phyloP scores from a whole-genome alignment of 2,329 filamentous ascomycete species.

The Sordariomycetes sp. region DNA sequence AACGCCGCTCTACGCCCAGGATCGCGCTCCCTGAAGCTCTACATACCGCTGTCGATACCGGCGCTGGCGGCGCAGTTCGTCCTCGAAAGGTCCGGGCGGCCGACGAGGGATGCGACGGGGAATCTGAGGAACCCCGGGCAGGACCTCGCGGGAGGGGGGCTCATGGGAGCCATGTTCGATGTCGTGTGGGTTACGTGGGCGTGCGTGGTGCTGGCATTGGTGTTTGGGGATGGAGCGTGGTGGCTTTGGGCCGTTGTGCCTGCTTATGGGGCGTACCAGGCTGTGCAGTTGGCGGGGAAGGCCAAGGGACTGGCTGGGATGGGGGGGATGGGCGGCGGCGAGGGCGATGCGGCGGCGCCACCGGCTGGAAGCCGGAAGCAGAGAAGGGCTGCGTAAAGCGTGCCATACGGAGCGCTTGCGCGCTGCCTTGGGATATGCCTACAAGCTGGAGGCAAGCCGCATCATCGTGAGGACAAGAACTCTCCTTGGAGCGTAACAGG shows the following conservation, averaged over 20 bases:
- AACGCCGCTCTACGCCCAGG: slow-evolving; percentile 55
- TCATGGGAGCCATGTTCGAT: slow-evolving; percentile 99
- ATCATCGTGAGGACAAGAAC: too few species aligned
- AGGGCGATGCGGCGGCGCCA: slow-evolving; percentile 16
- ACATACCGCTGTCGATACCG: slow-evolving; percentile 60
- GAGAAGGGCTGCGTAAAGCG: slow-evolving; percentile 35
- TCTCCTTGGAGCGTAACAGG: too few species aligned
- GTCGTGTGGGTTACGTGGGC: slow-evolving; percentile 90
- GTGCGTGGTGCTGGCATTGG: slow-evolving; percentile 53
- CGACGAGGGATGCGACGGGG: slow-evolving; percentile 51
- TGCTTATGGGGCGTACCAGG: slow-evolving; percentile 41
- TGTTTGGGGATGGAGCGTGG: slow-evolving; percentile 71
- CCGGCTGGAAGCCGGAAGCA: slow-evolving; percentile 37
- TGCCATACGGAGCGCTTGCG: background rate
- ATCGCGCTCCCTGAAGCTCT: slow-evolving; percentile 52
- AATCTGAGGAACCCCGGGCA: slow-evolving; percentile 69
- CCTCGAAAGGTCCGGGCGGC: slow-evolving; percentile 74
- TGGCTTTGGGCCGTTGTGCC: slow-evolving; percentile 40
- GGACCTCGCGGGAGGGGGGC: slow-evolving; percentile 71
- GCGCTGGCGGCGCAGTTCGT: slow-evolving; percentile 70
- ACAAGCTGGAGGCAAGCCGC: background rate
- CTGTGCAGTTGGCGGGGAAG: slow-evolving; percentile 36
- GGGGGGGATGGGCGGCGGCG: slow-evolving; percentile 20
- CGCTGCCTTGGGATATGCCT: background rate
- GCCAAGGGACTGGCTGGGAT: slow-evolving; percentile 27